Evolutionary conservation across 1,284 basidiomycete genomes (phyloP), one percentile per base, ranked within the genome.

Genomic region (Trichosporon sp.): DNA sequence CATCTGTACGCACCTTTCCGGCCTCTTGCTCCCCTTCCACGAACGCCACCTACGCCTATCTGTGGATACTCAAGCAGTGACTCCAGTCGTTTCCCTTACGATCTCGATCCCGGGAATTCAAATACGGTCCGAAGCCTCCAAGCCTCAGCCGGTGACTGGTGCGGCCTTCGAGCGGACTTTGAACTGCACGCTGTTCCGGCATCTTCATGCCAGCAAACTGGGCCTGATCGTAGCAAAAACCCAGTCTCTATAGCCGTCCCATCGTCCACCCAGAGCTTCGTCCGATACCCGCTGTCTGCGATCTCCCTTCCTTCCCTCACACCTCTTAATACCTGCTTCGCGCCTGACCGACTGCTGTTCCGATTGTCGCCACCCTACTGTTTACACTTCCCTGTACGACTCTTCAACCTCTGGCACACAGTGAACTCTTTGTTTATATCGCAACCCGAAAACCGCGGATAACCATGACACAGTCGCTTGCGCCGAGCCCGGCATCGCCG

Each of bases 401-500:
- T 3, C 21, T 35, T 63, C 14, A n/a, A 35, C 59, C 1, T 37
- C 35, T n/a, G 12, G 31, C 12, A 12, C 35, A 3, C 56, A 35
- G 16, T 31, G 12, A 10, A 16, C 14, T 7, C 31, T 35, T 12
- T 4, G 5, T 3, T 11, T n/a, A 35, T 10, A 4, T 16, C 16
- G 32, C 16, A 37, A n/a, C 1, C 4, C 56, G 16, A 37, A 63
- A 37, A n/a, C 4, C 31, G n/a, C 54, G 16, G 59, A n/a, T 1
- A 1, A 31, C 31, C 31, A 63, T 63, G 59, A 63, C 59, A 35
- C 59, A 63, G 32, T 63, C 59, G 16, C 59, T 63, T 14, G 59
- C 59, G 59, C 59, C 59, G 59, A 63, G 31, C 59, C 59, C 59
- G 31, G 59, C 59, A 35, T 63, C 59, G 59, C 59, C 59, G 59